These are phyloP conservation scores for Leccinum longicurvipes DNA, from an alignment of 768 basidiomycete species.

Conservation along the genomic window DNA sequence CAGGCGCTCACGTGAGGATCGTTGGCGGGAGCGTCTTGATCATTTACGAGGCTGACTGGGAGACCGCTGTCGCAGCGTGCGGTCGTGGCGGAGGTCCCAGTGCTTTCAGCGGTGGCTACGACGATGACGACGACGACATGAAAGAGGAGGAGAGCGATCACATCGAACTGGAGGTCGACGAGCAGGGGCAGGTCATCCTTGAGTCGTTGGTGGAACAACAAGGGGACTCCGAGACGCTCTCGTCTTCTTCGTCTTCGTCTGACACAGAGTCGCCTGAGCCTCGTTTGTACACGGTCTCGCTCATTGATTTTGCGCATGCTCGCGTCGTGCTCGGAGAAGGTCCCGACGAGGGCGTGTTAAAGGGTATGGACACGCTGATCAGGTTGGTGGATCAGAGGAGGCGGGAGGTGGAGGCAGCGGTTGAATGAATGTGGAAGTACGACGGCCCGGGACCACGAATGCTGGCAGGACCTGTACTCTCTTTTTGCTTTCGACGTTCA, in stretches of 20 bases:
- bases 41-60: conserved; percentile 68
- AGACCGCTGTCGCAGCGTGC: conserved; percentile 32
- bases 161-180: conserved; percentile 35
- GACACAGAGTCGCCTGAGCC: background rate
- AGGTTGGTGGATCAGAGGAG: conserved; percentile 58
- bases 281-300: conserved; percentile 54
- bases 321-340: conserved; percentile 64
- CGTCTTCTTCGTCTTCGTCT: conserved; percentile 37
- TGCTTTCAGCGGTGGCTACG: conserved; percentile 23
- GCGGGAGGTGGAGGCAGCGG: conserved; percentile 33
- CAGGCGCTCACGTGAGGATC: conserved; percentile 67
- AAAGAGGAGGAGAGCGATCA: conserved; percentile 39
- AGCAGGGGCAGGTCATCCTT: conserved; percentile 18
- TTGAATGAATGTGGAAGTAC: background rate
- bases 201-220: conserved; percentile 19
- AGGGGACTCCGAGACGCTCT: conserved; percentile 15
- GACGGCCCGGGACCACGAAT: background rate
- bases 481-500: no score
- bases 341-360: conserved; percentile 73
- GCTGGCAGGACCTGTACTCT: no score
- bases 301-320: conserved; percentile 97
- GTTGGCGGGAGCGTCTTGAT: conserved; percentile 80
- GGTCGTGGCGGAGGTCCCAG: conserved; percentile 34
- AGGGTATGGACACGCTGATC: conserved; percentile 67
- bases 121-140: conserved; percentile 33